Evolutionary conservation across 805 yeast species (phyloP).

Genomic region (Myxozyma neglecta): DNA sequence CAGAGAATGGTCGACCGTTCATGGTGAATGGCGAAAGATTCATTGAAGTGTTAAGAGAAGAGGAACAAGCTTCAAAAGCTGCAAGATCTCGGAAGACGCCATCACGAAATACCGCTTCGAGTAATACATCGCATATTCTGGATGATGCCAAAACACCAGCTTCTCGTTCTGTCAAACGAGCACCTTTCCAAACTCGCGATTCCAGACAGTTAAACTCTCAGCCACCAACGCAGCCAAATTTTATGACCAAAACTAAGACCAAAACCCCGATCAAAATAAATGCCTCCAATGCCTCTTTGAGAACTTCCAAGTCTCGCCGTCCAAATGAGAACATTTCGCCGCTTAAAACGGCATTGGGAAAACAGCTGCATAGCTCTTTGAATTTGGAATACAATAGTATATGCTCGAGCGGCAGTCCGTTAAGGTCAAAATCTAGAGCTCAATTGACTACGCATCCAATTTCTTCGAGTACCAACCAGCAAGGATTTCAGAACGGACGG

Average conservation of each 20-base stretch:
- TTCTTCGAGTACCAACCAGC: not conserved
- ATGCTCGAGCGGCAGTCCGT: slow-evolving; percentile 19
- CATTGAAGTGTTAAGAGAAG: slow-evolving; percentile 42
- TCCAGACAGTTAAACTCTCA: not conserved
- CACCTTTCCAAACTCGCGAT: slow-evolving; percentile 11
- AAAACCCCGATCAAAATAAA: not conserved
- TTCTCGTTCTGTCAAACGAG: slow-evolving; percentile 7
- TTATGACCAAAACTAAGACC: slow-evolving; percentile 3
- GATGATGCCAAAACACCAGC: slow-evolving; percentile 9
- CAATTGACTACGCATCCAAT: not conserved
- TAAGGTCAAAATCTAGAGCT: slow-evolving; percentile 1
- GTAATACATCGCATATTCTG: not conserved
- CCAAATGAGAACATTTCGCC: slow-evolving; percentile 10
- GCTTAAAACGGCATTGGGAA: not conserved
- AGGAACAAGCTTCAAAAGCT: slow-evolving; percentile 24
- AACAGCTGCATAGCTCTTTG: not conserved
- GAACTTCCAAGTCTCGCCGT: not conserved
- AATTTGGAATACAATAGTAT: slow-evolving; percentile 6
- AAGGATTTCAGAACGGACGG: not conserved
- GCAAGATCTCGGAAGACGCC: slow-evolving; percentile 18
- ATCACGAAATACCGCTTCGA: slow-evolving; percentile 11
- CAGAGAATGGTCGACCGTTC: slow-evolving; percentile 35
- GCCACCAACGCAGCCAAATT: slow-evolving; percentile 26
- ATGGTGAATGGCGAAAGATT: slow-evolving; percentile 53
- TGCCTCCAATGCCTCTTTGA: not conserved